phyloP scores from a whole-genome alignment of 352 stramenopile genomes.

The Pythium dissimile region DNA sequence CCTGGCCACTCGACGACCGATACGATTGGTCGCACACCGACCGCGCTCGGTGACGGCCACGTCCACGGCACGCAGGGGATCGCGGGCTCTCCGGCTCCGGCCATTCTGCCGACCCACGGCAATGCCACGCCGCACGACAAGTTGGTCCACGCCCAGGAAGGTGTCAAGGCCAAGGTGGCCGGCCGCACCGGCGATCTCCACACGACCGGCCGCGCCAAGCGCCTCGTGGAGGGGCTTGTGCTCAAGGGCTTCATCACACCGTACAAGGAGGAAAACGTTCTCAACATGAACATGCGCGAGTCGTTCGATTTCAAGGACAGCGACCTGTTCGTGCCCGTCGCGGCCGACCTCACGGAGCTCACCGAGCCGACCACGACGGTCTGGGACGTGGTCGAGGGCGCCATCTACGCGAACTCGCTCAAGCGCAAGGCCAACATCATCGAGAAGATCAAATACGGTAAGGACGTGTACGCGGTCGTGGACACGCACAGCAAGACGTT shows the following conservation, averaged over 20 bases:
- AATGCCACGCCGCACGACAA: not conserved
- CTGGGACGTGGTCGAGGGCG: constrained; percentile 9
- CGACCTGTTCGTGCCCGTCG: constrained; percentile 42
- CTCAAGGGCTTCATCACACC: constrained; percentile 20
- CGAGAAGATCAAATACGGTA: constrained; percentile 46
- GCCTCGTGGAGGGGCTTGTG: constrained; percentile 20
- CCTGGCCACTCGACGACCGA: not conserved
- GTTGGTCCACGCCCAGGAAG: not conserved
- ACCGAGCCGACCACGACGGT: constrained; percentile 25
- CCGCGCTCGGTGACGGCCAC: not conserved
- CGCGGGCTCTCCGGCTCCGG: not conserved
- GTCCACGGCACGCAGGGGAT: not conserved
- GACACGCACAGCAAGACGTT: constrained; percentile 44
- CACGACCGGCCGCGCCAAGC: constrained; percentile 5
- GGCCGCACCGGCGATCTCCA: not conserved
- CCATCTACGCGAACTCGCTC: constrained; percentile 20
- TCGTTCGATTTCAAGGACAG: constrained; percentile 37
- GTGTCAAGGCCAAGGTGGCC: no score
- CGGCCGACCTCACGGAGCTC: constrained; percentile 29
- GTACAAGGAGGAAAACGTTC: constrained; percentile 34
- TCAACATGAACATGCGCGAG: constrained; percentile 23
- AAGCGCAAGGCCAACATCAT: constrained; percentile 59
- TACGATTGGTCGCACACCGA: no score
- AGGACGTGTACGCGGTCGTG: constrained; percentile 45
- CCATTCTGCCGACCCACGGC: not conserved